Base-by-base conservation (phyloP, 2,329 filamentous ascomycete species). In the Aureobasidium sp. region DNA sequence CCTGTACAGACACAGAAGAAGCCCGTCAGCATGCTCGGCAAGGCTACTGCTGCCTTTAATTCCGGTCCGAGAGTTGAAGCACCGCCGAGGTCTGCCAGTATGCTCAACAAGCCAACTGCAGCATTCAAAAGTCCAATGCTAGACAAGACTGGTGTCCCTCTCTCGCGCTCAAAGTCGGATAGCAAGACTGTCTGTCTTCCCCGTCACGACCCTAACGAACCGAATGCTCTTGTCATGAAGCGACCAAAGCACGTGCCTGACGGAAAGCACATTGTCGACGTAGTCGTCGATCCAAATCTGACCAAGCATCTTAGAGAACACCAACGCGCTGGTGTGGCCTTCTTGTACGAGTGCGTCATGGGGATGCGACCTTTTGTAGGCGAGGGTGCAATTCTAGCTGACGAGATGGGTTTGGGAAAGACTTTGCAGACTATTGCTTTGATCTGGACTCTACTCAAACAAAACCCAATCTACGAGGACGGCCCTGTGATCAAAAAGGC, bases 271-370 rank as follows among this genome's bases (percentile, higher is more conserved):
- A 77, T 88, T 53, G 86, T 90, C 1, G 87, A 90, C 71, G 87
- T 90, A 1, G 87, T 90, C 0, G 79, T 90, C 3, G 87, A 90
- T 71, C 87, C 87, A 1, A 73, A 87, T 12, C 70, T 90, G 17
- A 76, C 78, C 8, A 84, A 83, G 65, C 80, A 85, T 66, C 75
- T 90, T 9, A 82, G 87, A 31, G 81, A 83, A 14, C 87, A 90
- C 70, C 87, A 90, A 69, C 80, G 84, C 15, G 84, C 87, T 68
- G 87, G 87, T 25, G 85, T 90, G 0, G 78, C 83, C 55, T 90
- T 90, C 67, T 72, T 90, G 47, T 90, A 90, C 68, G 87, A 90
- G 72, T 89, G 87, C 69, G 84, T 90, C 0, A 90, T 90, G 87
- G 87, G 87, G 5, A 82, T 89, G 79, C 80, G 85, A 45, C 76